These are phyloP conservation scores for Lentinula raphanica DNA, from an alignment of 768 basidiomycete genomes.

Conservation along the genomic window DNA sequence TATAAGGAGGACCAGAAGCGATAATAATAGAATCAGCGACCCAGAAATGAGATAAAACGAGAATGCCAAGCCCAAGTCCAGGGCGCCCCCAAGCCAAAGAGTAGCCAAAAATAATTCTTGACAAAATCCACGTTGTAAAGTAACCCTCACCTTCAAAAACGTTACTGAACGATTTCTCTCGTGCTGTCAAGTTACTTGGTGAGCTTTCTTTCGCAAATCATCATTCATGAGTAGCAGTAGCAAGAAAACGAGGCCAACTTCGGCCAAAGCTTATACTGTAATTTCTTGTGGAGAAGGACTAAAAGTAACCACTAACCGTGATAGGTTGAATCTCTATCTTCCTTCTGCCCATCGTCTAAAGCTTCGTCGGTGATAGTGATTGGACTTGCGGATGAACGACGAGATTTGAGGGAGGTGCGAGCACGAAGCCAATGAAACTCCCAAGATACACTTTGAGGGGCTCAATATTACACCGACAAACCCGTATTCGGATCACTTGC, in stretches of 20 bases:
- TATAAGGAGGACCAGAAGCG: not conserved
- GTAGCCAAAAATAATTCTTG: constrained; percentile 1
- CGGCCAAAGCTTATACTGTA: not conserved
- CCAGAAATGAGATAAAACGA: not conserved
- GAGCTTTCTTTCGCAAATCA: not conserved
- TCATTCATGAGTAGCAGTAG: not conserved
- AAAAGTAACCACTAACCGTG: constrained; percentile 40
- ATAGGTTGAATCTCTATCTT: constrained; percentile 78
- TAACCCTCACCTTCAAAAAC: constrained; percentile 57
- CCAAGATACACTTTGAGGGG: not conserved
- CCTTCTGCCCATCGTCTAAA: constrained; percentile 50
- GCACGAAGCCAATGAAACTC: constrained; percentile 14
- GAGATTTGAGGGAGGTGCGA: constrained; percentile 15
- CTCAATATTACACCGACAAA: not conserved
- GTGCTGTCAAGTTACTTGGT: constrained; percentile 37
- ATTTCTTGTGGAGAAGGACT: not conserved
- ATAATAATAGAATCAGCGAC: not conserved
- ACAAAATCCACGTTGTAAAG: not conserved
- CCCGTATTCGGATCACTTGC: no score
- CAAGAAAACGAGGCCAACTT: not conserved
- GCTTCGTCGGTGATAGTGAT: no score
- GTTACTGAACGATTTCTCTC: constrained; percentile 73
- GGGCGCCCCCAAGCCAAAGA: not conserved
- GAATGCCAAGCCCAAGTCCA: constrained; percentile 9
- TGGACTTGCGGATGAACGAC: not conserved